Conservation (phyloP, 495 filamentous ascomycete species). For the Endocarpon pusillum region DNA sequence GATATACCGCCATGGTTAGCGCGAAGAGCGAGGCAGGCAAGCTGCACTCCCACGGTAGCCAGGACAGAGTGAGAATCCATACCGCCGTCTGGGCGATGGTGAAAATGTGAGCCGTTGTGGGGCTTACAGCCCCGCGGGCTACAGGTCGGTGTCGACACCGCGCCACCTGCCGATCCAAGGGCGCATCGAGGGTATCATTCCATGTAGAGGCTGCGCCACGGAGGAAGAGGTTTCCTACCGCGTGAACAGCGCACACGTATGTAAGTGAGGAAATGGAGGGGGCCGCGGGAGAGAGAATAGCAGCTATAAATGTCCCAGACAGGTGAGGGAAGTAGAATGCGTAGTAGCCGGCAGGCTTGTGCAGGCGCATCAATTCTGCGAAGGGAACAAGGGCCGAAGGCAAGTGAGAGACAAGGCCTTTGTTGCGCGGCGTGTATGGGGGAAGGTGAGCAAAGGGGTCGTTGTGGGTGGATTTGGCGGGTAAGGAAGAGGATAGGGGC, state of each 20-base stretch:
- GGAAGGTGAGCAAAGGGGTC: background rate
- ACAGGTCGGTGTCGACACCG: slow-evolving; percentile 25
- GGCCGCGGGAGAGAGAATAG: slow-evolving; percentile 4
- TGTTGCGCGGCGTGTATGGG: background rate
- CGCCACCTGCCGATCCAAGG: slow-evolving; percentile 24
- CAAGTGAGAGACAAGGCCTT: background rate
- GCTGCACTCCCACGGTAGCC: slow-evolving; percentile 1
- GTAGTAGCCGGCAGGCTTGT: slow-evolving; percentile 19
- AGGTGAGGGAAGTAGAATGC: slow-evolving; percentile 19
- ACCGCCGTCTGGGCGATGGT: slow-evolving; percentile 5
- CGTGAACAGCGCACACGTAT: no score
- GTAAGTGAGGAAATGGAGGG: slow-evolving; percentile 1
- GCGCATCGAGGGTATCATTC: slow-evolving; percentile 29
- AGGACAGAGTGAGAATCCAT: slow-evolving; percentile 2
- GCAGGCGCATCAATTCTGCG: slow-evolving; percentile 24
- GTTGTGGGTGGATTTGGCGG: no score
- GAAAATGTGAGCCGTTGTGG: slow-evolving; percentile 16
- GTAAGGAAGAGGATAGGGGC: no score
- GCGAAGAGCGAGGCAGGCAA: slow-evolving; percentile 7
- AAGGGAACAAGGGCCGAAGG: slow-evolving; percentile 18
- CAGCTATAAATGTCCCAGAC: slow-evolving; percentile 15
- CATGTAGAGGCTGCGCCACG: slow-evolving; percentile 21
- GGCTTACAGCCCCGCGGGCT: slow-evolving; percentile 26
- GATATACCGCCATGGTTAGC: slow-evolving; percentile 11
- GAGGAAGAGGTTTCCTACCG: slow-evolving; percentile 16